These are phyloP conservation scores for Trichosporon sp. DNA, from an alignment of 1,284 basidiomycete species.

Conservation along the genomic window DNA sequence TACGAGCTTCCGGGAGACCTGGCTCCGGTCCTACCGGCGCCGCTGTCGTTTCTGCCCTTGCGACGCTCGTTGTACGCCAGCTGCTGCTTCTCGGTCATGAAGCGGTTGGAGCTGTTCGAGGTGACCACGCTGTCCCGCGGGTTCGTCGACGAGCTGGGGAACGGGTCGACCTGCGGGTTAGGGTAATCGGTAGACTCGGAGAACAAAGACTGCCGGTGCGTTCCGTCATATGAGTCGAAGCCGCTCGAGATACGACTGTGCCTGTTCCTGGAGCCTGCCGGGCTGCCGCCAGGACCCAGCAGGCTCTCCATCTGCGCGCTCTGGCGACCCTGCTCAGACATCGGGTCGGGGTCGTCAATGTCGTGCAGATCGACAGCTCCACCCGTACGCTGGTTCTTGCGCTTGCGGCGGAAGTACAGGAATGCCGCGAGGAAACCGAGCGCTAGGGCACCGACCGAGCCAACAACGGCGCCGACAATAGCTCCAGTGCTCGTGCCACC, in stretches of 20 bases:
- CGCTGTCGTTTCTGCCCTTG: neutral
- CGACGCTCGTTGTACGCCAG: neutral
- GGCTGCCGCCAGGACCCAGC: neutral
- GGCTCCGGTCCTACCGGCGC: neutral
- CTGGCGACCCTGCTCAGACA: neutral
- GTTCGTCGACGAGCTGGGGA: neutral
- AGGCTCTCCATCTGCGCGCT: conserved; percentile 4
- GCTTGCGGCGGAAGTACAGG: conserved; percentile 10
- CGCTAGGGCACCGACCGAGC: conserved; percentile 7
- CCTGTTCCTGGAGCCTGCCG: neutral
- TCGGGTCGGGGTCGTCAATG: neutral
- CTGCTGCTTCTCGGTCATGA: conserved; percentile 5
- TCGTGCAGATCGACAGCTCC: neutral
- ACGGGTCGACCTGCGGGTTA: neutral
- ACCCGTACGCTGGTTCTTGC: neutral
- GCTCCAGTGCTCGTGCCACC: conserved; percentile 6
- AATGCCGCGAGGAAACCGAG: conserved; percentile 4
- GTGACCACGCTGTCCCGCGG: neutral
- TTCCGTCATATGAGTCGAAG: neutral
- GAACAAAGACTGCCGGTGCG: neutral
- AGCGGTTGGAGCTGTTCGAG: conserved; percentile 2
- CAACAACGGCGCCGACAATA: conserved; percentile 17
- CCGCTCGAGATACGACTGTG: conserved; percentile 5
- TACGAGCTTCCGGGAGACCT: neutral
- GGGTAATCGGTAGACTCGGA: neutral